Conservation (phyloP, 306 rosid species). For the Delonix regia region DNA sequence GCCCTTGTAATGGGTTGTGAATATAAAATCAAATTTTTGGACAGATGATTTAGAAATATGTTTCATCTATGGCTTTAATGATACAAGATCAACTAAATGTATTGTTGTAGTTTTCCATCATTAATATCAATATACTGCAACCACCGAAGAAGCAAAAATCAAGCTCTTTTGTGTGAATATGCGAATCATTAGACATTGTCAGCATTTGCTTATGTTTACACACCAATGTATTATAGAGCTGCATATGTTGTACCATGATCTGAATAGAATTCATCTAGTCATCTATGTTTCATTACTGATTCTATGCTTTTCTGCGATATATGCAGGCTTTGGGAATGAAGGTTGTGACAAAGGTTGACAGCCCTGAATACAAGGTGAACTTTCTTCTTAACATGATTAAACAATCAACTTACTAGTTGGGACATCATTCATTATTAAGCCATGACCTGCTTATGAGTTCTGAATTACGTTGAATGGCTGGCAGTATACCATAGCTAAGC, state of each 20-base stretch:
- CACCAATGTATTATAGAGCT: too few relatives aligned
- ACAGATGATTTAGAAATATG: too few relatives aligned
- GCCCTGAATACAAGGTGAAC: constrained; percentile 79
- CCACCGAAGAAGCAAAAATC: too few relatives aligned
- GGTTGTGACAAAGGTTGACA: constrained; percentile 67
- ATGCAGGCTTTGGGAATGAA: constrained; percentile 79
- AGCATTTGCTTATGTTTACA: too few relatives aligned
- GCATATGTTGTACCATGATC: background rate
- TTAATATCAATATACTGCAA: too few relatives aligned
- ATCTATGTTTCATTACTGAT: constrained; percentile 11
- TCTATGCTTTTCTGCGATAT: constrained; percentile 26
- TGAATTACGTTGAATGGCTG: constrained; percentile 31
- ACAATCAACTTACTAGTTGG: background rate
- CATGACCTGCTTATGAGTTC: background rate
- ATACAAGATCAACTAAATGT: too few relatives aligned
- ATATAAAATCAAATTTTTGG: too few relatives aligned
- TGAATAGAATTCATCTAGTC: constrained; percentile 12
- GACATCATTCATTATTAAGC: background rate
- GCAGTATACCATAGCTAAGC: constrained; percentile 77
- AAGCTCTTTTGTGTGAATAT: too few relatives aligned
- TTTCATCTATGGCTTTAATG: too few relatives aligned
- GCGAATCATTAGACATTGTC: too few relatives aligned
- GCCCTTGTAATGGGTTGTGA: too few relatives aligned
- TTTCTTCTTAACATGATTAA: background rate
- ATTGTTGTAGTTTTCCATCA: too few relatives aligned